Conservation (phyloP, 2,329 filamentous ascomycete genomes). For the Pleurostoma richardsiae region DNA sequence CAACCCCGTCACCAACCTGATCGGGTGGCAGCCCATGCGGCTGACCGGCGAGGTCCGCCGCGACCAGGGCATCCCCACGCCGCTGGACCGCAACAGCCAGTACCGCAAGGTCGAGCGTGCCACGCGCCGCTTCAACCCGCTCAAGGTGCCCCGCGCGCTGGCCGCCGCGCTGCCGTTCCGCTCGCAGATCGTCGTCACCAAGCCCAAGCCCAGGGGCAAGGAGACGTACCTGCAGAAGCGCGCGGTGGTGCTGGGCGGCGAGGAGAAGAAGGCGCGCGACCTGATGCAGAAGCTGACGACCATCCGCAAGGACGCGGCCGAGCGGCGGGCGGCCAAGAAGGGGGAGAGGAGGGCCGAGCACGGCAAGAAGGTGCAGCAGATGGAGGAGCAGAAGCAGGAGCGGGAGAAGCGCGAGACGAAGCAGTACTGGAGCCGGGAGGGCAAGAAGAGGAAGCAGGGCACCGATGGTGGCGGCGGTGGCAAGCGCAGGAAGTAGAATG, state of each 20-base stretch:
- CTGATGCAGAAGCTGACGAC: constrained; percentile 92
- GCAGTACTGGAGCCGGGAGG: constrained; percentile 89
- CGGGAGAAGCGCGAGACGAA: constrained; percentile 88
- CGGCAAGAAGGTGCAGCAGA: constrained; percentile 75
- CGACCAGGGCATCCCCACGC: constrained; percentile 69
- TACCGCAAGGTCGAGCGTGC: constrained; percentile 68
- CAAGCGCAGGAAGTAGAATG: constrained; percentile 26
- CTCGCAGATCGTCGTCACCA: constrained; percentile 79
- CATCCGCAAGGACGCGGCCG: constrained; percentile 82
- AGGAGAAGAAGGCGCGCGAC: constrained; percentile 84
- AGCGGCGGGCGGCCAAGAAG: constrained; percentile 79
- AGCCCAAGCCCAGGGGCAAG: constrained; percentile 73
- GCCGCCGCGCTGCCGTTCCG: constrained; percentile 87
- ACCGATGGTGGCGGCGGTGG: constrained; percentile 34
- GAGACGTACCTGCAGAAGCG: constrained; percentile 93
- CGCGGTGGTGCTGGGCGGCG: constrained; percentile 77
- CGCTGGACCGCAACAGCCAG: constrained; percentile 75
- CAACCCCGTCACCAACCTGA: constrained; percentile 89
- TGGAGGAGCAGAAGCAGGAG: constrained; percentile 77
- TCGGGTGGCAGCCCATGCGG: constrained; percentile 92
- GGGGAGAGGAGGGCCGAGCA: constrained; percentile 80
- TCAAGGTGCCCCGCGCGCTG: constrained; percentile 71
- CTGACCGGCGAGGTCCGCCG: constrained; percentile 87
- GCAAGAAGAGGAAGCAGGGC: constrained; percentile 56
- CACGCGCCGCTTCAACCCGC: constrained; percentile 71